Evolutionary conservation across 176 grass and related monocot genomes (phyloP).

Genomic region (Aegilops umbellulata): DNA sequence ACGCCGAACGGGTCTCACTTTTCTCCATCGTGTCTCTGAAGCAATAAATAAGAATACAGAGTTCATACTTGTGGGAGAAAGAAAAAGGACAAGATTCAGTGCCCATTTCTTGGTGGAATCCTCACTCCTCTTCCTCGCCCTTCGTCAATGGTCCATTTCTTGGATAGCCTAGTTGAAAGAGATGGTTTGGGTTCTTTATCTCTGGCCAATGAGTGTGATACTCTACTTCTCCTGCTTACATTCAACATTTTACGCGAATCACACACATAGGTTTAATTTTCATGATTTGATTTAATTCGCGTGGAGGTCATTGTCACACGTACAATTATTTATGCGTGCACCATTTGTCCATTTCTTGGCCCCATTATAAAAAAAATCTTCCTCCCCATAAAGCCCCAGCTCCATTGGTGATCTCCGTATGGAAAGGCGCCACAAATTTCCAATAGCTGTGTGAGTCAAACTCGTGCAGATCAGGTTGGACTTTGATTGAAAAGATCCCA

Average conservation of each 20-base stretch:
- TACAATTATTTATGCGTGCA: constrained; percentile 8
- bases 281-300: neutral
- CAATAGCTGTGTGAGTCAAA: constrained; percentile 10
- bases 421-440: neutral
- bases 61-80: neutral
- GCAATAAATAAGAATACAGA: neutral
- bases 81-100: neutral
- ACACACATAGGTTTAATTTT: neutral
- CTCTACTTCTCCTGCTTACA: neutral
- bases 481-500: constrained; percentile 14
- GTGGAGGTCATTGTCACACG: neutral
- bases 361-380: neutral
- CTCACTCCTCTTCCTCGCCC: neutral
- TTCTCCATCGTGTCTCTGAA: neutral
- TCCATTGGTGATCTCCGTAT: constrained; percentile 22
- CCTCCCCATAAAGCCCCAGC: neutral
- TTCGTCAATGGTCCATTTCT: neutral
- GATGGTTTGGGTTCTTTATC: neutral
- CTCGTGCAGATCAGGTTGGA: constrained; percentile 34
- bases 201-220: neutral
- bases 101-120: constrained; percentile 3
- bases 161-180: constrained; percentile 8
- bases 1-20: neutral
- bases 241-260: neutral
- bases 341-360: constrained; percentile 2